phyloP scores from a whole-genome alignment of 2,329 filamentous ascomycete genomes.

The Pezizomycotina sp. region DNA sequence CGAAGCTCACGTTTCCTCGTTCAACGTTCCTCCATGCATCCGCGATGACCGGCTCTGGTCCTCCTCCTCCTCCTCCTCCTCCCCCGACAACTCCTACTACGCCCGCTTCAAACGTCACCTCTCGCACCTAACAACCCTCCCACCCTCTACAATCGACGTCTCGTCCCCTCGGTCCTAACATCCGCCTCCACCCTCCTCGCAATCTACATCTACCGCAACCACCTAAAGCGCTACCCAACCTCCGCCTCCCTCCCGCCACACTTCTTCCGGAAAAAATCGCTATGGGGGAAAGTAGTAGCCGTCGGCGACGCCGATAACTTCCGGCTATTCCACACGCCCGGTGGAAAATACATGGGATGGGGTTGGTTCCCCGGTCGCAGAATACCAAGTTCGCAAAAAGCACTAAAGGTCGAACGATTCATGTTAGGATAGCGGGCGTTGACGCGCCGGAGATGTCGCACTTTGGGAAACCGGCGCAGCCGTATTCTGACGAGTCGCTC shows the following conservation, averaged over 20 bases:
- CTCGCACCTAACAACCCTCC: constrained; percentile 9
- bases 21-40: too few species aligned
- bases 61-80: too few species aligned
- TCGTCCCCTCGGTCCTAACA: constrained; percentile 26
- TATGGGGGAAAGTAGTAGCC: constrained; percentile 76
- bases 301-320: constrained; percentile 97
- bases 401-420: constrained; percentile 58
- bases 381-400: constrained; percentile 51
- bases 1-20: too few species aligned
- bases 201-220: constrained; percentile 51
- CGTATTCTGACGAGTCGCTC: constrained; percentile 63
- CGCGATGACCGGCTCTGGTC: too few species aligned
- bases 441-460: constrained; percentile 88
- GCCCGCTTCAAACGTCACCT: too few species aligned
- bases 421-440: constrained; percentile 75
- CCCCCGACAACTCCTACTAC: too few species aligned
- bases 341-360: constrained; percentile 76
- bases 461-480: constrained; percentile 78
- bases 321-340: constrained; percentile 76
- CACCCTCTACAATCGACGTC: constrained; percentile 13
- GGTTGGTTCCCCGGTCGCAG: constrained; percentile 63
- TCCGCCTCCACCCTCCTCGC: constrained; percentile 40
- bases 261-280: constrained; percentile 55
- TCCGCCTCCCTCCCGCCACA: constrained; percentile 56
- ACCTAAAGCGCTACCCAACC: constrained; percentile 69